A percentile compares a stretch with the other conserved stretches of the same genome.
Evolutionary conservation across 768 basidiomycete species (phyloP).

Genomic region (Lyophyllum semitale): DNA sequence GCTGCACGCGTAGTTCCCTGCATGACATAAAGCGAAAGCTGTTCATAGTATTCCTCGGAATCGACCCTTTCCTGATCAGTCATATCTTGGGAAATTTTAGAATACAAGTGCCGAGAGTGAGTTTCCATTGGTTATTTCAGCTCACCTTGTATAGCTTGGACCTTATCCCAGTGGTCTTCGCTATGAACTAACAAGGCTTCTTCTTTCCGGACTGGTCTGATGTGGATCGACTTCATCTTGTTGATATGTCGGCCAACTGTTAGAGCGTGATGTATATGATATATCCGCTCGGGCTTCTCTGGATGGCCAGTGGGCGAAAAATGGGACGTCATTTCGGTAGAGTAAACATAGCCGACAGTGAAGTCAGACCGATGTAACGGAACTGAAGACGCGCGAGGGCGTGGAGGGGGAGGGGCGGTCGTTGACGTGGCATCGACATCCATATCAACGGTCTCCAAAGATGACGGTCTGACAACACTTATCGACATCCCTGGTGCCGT

Average conservation of each 20-base stretch:
- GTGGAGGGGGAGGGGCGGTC: not conserved
- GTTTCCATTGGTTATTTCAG: constrained; percentile 9
- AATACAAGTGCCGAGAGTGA: not conserved
- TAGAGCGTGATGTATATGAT: constrained; percentile 69
- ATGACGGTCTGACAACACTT: constrained; percentile 5
- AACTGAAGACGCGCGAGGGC: constrained; percentile 44
- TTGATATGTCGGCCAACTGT: constrained; percentile 56
- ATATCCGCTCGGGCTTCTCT: constrained; percentile 86
- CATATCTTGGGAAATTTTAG: constrained; percentile 53
- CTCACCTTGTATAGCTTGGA: constrained; percentile 81
- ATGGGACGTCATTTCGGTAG: constrained; percentile 85
- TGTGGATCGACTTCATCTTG: constrained; percentile 78
- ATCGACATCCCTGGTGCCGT: constrained; percentile 9
- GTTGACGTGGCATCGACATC: constrained; percentile 4
- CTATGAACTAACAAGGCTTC: constrained; percentile 91
- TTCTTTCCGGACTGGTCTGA: constrained; percentile 69
- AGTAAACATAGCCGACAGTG: constrained; percentile 85
- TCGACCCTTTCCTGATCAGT: constrained; percentile 72
- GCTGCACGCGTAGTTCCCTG: constrained; percentile 83
- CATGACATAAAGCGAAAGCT: constrained; percentile 91
- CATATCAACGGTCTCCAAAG: not conserved
- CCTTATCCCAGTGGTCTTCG: constrained; percentile 90
- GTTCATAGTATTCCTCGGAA: constrained; percentile 83
- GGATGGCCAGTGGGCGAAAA: constrained; percentile 57
- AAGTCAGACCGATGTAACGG: constrained; percentile 38